Percentiles rank a stretch among this genome's conserved stretches.
These are phyloP conservation scores for Skeletonema marinoi DNA, from an alignment of 108 stramenopile species.

Conservation along the genomic window DNA sequence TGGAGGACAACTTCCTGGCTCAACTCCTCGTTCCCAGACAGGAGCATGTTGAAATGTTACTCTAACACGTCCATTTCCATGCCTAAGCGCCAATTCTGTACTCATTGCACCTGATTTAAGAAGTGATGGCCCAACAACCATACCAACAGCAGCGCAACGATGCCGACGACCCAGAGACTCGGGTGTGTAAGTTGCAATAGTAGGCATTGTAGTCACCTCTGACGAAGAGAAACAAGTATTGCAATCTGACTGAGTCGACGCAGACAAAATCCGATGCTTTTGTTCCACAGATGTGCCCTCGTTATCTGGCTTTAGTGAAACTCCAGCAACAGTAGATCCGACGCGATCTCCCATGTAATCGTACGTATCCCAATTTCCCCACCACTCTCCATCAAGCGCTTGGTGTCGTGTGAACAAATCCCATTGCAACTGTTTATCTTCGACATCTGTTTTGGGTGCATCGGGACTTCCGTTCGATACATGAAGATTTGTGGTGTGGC, in stretches of 20 bases:
- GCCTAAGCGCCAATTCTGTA: slow-evolving; percentile 74
- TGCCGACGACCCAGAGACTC: slow-evolving; percentile 42
- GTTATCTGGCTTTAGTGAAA: slow-evolving; percentile 47
- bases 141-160: slow-evolving; percentile 52
- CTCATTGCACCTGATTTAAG: slow-evolving; percentile 71
- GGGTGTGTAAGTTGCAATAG: slow-evolving; percentile 62
- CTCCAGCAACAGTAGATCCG: slow-evolving; percentile 73
- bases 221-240: slow-evolving; percentile 78
- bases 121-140: slow-evolving; percentile 77
- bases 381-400: slow-evolving; percentile 73
- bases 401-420: slow-evolving; percentile 80
- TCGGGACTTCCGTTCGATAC: slow-evolving; percentile 26
- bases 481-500: slow-evolving; percentile 5
- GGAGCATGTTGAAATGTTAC: slow-evolving; percentile 89
- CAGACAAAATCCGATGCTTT: slow-evolving; percentile 69
- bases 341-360: slow-evolving; percentile 81
- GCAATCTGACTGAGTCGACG: slow-evolving; percentile 78
- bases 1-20: slow-evolving; percentile 79
- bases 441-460: slow-evolving; percentile 41
- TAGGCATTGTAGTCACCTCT: slow-evolving; percentile 60
- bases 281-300: slow-evolving; percentile 52
- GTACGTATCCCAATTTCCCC: slow-evolving; percentile 85
- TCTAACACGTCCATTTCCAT: slow-evolving; percentile 80
- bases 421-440: slow-evolving; percentile 79
- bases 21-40: slow-evolving; percentile 79